Percentiles rank a stretch among this genome's conserved stretches.
Conservation (phyloP, 1,284 basidiomycete species). For the Papiliotrema laurentii region DNA sequence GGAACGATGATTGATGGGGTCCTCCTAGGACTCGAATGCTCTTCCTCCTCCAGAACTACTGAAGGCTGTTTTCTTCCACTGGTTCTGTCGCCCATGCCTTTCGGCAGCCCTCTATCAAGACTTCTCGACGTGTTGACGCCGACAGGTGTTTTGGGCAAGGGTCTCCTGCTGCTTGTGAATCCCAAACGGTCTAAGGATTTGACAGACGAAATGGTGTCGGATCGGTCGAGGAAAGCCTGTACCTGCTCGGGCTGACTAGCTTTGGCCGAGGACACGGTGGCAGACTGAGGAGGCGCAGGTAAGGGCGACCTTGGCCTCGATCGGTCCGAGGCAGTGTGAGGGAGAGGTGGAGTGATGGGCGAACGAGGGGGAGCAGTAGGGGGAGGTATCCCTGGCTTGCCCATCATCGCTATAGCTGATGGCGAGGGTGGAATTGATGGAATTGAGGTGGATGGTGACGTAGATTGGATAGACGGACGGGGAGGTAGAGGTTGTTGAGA, state of each 20-base stretch:
- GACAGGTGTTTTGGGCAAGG: conserved; percentile 40
- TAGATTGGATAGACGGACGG: too few species aligned
- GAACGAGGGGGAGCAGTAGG: neutral
- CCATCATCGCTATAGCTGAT: neutral
- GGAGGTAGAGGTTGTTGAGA: too few species aligned
- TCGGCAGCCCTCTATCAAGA: conserved; percentile 33
- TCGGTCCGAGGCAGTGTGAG: conserved; percentile 4
- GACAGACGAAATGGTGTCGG: conserved; percentile 42
- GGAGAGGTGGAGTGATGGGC: neutral
- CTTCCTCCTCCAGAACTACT: conserved; percentile 18
- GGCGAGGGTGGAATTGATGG: neutral
- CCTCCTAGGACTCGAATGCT: too few species aligned
- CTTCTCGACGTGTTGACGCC: conserved; percentile 34
- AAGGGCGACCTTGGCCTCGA: conserved; percentile 5
- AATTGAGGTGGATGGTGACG: too few species aligned
- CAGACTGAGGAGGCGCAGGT: conserved; percentile 2
- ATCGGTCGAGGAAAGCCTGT: conserved; percentile 25
- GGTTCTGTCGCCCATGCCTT: neutral
- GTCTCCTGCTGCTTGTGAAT: conserved; percentile 22
- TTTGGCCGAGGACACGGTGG: neutral
- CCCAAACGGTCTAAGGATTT: conserved; percentile 40
- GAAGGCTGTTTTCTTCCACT: conserved; percentile 22
- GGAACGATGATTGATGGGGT: too few species aligned
- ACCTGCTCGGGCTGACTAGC: neutral
- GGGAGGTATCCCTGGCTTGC: neutral